Base-by-base conservation (phyloP, 257 asterid species). In the Henckelia pumila region DNA sequence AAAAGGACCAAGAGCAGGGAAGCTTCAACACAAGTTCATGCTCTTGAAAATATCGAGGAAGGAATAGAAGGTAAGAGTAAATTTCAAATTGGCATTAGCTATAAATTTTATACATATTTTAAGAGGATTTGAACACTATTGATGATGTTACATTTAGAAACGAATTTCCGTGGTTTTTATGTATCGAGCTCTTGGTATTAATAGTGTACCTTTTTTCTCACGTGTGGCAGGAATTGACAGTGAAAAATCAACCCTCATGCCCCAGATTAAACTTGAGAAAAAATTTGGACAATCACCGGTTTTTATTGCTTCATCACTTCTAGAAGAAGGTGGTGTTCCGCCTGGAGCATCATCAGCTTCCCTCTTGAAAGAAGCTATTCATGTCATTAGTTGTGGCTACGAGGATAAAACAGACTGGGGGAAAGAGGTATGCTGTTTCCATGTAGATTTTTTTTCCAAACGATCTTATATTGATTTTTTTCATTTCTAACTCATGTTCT, bases 341-440 rank as follows among this genome's bases (percentile, higher is more conserved):
- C 78, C 91, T 0, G 97, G 89, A 47, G 86, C 96, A 56, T 70
- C 98, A 16, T 88, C 97, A n/a, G 96, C 98, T 40, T 82, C 98
- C 21, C 98, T 92, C 72, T 71, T 92, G 84, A 89, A 92, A 83
- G 98, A 92, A 86, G 96, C 98, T 67, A 92, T 89, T 77, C 98
- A 92, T 64, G 98, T 92, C 64, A 92, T 92, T 55, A 92, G 98
- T 67, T 92, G 98, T 22, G 96, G 98, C 35, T 93, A 93, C 23
- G 98, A 93, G 80, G 98, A 89, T 68, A 93, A 93, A 88, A 79
- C 98, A 7, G 98, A 93, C 40, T 93, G 98, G 98, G 98, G 98
- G 55, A 93, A 86, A 78, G 98, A 93, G 96, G 98, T 92, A 80
- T 16, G 24, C 33, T 14, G 16, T 72, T 32, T 24, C 23, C 47